Base-by-base conservation (phyloP, 2,329 filamentous ascomycete genomes). In the Penicillium crustosum region DNA sequence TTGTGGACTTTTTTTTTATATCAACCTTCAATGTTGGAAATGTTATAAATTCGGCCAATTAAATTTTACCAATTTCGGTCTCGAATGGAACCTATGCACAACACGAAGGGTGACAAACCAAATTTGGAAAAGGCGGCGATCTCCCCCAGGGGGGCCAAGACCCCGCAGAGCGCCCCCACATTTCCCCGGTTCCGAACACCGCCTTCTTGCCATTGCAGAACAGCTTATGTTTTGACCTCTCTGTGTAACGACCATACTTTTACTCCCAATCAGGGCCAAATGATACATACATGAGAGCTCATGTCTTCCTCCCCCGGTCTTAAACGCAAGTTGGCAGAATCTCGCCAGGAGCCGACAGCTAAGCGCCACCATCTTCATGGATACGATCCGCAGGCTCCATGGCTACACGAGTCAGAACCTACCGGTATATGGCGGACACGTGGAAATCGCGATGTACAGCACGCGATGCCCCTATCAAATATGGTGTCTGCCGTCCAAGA, bases 401-500 rank as follows among this genome's bases (percentile, higher is more conserved):
- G 71, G 71, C 61, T 73, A 7, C 65, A 66, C 9, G 69, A 69
- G 48, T 57, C 65, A n/a, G 67, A 61, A 41, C 60, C 66, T 7
- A 53, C 63, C n/a, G 61, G 54, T 23, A 63, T 60, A 47, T 71
- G 71, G 67, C 64, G 70, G 7, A 67, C 66, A 19, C 52, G 70
- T 12, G 72, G 71, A 0, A 63, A 70, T 50, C 68, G 61, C 1
- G 69, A 65, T 10, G 70, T 74, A 7, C 66, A 67, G 21, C 58
- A 61, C 21, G 71, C 70, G 8, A 53, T 75, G 31, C 70, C 73
- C n/a, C 53, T 75, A 17, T 66, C 67, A 5, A 75, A 76, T 53
- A 75, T 76, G 73, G 69, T 75, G 5, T 70, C 72, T 23, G 70
- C 71, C 1, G 73, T 76, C 3, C 73, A 73, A 48, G 70, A 75